Percentiles rank a stretch among this genome's conserved stretches.
Evolutionary conservation across 257 asterid species (phyloP).

Genomic region (Forsythia suspensa): DNA sequence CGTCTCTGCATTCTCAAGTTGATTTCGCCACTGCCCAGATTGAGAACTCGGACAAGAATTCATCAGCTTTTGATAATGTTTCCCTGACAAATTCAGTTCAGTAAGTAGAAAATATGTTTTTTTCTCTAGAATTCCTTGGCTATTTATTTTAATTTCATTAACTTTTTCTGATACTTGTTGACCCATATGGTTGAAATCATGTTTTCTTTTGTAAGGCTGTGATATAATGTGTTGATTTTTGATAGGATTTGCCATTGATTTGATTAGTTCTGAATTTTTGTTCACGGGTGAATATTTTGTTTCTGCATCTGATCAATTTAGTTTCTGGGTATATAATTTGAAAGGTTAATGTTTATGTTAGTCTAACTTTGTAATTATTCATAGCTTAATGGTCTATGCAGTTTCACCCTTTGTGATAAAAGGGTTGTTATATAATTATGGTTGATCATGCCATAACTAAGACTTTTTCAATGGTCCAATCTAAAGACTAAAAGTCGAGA

Average conservation of each 20-base stretch:
- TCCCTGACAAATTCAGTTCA: too few species aligned
- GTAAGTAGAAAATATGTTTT: too few species aligned
- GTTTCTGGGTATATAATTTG: neutral
- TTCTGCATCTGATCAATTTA: neutral
- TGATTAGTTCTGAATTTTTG: neutral
- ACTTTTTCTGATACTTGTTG: neutral
- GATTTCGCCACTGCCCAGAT: too few species aligned
- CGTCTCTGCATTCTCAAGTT: too few species aligned
- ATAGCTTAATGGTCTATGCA: neutral
- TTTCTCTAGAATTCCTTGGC: neutral
- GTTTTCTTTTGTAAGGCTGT: too few species aligned
- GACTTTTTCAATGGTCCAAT: too few species aligned
- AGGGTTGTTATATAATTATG: too few species aligned
- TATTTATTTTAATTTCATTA: neutral
- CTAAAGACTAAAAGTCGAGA: too few species aligned
- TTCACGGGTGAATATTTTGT: neutral
- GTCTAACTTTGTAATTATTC: neutral
- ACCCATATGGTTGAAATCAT: neutral
- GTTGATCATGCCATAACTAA: too few species aligned
- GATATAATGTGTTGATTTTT: conserved; percentile 4
- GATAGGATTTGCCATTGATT: conserved; percentile 9
- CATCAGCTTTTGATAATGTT: too few species aligned
- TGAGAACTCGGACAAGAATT: too few species aligned
- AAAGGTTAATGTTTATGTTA: neutral
- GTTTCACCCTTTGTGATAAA: neutral